Conservation (phyloP, 148 eudicot species). For the Simmondsia chinensis region DNA sequence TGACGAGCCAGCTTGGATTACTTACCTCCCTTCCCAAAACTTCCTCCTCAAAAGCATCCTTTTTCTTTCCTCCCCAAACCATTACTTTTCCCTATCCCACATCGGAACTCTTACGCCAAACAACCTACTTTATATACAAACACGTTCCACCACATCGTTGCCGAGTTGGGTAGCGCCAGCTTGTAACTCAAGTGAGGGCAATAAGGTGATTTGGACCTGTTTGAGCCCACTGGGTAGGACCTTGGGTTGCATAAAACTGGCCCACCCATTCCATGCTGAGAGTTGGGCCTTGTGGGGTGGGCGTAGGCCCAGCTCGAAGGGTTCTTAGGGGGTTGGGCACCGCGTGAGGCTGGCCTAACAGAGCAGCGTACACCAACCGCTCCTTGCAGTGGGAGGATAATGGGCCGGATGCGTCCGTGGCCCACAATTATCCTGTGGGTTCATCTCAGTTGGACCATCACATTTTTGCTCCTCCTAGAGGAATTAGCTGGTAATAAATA, state of each 20-base stretch:
- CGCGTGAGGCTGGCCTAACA: constrained; percentile 8
- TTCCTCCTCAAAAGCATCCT: no score
- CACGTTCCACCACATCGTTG: no score
- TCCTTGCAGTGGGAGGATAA: background rate
- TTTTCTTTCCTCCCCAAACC: no score
- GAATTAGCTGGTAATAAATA: no score
- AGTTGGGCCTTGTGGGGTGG: constrained; percentile 2
- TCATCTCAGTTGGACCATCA: background rate
- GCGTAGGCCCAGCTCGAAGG: background rate
- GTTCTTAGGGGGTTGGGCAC: constrained; percentile 1
- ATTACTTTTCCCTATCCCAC: no score
- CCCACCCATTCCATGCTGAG: constrained; percentile 4
- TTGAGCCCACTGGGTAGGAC: background rate
- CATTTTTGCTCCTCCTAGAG: background rate
- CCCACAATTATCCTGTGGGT: background rate
- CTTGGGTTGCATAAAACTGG: background rate
- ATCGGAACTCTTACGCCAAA: no score
- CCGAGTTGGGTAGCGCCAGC: constrained; percentile 12
- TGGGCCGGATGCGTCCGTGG: background rate
- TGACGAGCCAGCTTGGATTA: no score
- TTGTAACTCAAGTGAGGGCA: constrained; percentile 18
- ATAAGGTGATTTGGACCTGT: constrained; percentile 1
- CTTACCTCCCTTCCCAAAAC: no score
- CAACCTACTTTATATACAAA: no score
- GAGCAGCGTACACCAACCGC: background rate